These are phyloP conservation scores for Leptographium flavum DNA, from an alignment of 2,329 filamentous ascomycete species.

Conservation along the genomic window DNA sequence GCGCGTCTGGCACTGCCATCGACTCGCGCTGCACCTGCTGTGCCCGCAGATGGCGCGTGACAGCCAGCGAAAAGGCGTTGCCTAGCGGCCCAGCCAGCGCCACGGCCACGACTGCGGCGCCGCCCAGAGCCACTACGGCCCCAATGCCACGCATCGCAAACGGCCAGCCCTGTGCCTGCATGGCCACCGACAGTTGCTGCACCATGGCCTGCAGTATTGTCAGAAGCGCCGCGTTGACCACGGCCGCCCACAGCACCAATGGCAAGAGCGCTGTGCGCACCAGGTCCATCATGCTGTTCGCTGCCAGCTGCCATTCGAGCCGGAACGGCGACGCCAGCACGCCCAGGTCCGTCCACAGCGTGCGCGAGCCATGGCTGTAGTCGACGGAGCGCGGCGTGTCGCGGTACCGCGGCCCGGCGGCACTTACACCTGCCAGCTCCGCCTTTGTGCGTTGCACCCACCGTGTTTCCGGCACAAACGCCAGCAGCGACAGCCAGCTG, in stretches of 20 bases:
- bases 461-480: constrained; percentile 21
- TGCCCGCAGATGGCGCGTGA: constrained; percentile 13
- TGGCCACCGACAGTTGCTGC: constrained; percentile 14
- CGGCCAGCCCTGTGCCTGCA: constrained; percentile 17
- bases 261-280: constrained; percentile 20
- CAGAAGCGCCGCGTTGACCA: constrained; percentile 17
- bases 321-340: constrained; percentile 9
- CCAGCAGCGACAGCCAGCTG: constrained; percentile 20
- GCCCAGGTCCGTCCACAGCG: constrained; percentile 18
- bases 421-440: constrained; percentile 12
- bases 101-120: constrained; percentile 7
- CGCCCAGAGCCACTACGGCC: constrained; percentile 7
- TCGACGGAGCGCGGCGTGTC: constrained; percentile 11
- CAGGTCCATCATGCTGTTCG: constrained; percentile 14
- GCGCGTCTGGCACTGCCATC: not conserved
- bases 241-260: constrained; percentile 18
- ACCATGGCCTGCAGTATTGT: constrained; percentile 15
- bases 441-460: constrained; percentile 16
- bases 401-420: not conserved
- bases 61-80: constrained; percentile 15
- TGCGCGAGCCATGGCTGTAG: constrained; percentile 15
- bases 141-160: constrained; percentile 16
- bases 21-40: constrained; percentile 1
- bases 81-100: constrained; percentile 17
- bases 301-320: constrained; percentile 15